phyloP scores from a whole-genome alignment of 495 filamentous ascomycete genomes.

The Patellaria atrata region DNA sequence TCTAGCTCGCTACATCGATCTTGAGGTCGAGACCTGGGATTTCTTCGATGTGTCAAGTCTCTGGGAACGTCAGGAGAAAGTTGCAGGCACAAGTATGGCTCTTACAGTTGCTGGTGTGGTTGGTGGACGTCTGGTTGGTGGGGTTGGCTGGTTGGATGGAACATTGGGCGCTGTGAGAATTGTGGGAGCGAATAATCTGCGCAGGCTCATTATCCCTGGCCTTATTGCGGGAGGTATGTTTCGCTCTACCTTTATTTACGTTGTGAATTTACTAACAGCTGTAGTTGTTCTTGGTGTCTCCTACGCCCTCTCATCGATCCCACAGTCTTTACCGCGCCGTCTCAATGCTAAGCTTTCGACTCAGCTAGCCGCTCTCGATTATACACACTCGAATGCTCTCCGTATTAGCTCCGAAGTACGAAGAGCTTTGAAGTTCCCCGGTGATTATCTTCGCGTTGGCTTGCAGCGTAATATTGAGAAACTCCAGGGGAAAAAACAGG shows the following conservation, averaged over 20 bases:
- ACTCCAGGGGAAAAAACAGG: conserved; percentile 58
- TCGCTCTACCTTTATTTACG: conserved; percentile 26
- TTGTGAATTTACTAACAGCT: too few relatives aligned
- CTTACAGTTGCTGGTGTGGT: conserved; percentile 82
- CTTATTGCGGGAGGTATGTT: conserved; percentile 52
- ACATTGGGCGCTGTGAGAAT: conserved; percentile 63
- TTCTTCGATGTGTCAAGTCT: conserved; percentile 78
- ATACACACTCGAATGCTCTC: conserved; percentile 73
- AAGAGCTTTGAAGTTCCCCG: conserved; percentile 72
- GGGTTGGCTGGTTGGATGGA: conserved; percentile 80
- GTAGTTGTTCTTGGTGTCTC: conserved; percentile 55
- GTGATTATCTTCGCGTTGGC: conserved; percentile 62
- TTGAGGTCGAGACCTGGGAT: conserved; percentile 77
- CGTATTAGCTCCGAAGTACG: conserved; percentile 74
- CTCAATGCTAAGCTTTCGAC: conserved; percentile 70
- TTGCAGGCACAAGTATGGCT: conserved; percentile 83
- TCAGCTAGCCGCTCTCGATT: conserved; percentile 69
- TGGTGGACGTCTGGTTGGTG: conserved; percentile 64
- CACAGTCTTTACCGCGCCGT: conserved; percentile 72
- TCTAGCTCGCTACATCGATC: conserved; percentile 68
- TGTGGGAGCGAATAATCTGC: conserved; percentile 69
- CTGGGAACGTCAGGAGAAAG: conserved; percentile 84
- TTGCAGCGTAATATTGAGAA: conserved; percentile 73
- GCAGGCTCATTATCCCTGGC: conserved; percentile 68
- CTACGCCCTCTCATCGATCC: conserved; percentile 75